A percentile compares a stretch with the other conserved stretches of the same genome.
These are phyloP conservation scores for Adansonia rubrostipa DNA, from an alignment of 441 rosid species.

Conservation along the genomic window DNA sequence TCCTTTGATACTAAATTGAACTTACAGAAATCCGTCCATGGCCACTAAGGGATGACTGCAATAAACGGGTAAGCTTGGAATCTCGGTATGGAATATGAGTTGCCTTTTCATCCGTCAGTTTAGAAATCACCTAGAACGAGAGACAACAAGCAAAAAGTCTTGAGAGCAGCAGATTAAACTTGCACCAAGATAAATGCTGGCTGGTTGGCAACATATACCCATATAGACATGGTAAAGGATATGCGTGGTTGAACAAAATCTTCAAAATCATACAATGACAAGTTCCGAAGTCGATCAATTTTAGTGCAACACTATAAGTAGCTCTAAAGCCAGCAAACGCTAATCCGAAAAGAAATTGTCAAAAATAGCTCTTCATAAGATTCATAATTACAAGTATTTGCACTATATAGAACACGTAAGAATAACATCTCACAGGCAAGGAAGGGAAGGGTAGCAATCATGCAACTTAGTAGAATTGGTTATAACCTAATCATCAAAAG, in stretches of 20 bases:
- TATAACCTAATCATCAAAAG: slow-evolving; percentile 4
- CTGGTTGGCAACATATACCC: neutral
- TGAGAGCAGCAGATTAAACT: neutral
- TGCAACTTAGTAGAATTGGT: neutral
- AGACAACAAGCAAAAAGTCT: slow-evolving; percentile 15
- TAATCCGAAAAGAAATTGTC: neutral
- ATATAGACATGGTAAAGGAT: slow-evolving; percentile 9
- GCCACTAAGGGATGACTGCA: slow-evolving; percentile 77
- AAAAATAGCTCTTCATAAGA: neutral
- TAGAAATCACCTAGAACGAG: slow-evolving; percentile 59
- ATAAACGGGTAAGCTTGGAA: slow-evolving; percentile 70
- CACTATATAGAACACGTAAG: neutral
- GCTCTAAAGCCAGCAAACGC: neutral
- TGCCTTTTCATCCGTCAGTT: slow-evolving; percentile 64
- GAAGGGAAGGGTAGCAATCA: neutral
- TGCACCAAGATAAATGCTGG: slow-evolving; percentile 15
- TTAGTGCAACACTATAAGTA: neutral
- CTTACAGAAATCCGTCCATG: slow-evolving; percentile 71
- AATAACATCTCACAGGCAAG: neutral
- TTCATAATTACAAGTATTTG: neutral
- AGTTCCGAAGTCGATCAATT: slow-evolving; percentile 17
- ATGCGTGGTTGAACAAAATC: slow-evolving; percentile 15
- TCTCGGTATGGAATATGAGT: slow-evolving; percentile 74
- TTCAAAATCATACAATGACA: slow-evolving; percentile 12
- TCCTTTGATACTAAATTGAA: slow-evolving; percentile 17